A percentile compares a stretch with the other conserved stretches of the same genome.
Evolutionary conservation across 371 early-diverging fungal species (phyloP).

Genomic region (Mucor indicus): DNA sequence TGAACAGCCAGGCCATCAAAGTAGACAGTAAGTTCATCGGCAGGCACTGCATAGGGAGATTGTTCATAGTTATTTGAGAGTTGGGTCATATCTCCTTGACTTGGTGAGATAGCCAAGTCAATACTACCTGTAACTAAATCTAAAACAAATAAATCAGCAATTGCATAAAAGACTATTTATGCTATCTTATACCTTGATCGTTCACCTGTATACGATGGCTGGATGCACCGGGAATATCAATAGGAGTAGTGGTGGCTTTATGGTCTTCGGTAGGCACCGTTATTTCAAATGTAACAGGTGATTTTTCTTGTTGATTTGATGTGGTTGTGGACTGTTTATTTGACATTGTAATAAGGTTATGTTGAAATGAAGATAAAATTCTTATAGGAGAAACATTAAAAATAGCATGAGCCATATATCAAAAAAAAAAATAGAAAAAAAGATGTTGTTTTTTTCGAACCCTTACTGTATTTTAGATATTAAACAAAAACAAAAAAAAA

Average conservation of each 20-base stretch:
- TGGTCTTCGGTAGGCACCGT: background rate
- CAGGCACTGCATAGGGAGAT: background rate
- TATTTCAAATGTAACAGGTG: background rate
- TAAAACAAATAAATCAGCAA: no score
- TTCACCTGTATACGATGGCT: background rate
- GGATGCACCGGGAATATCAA: constrained; percentile 22
- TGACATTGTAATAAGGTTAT: constrained; percentile 12
- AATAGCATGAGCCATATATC: constrained; percentile 13
- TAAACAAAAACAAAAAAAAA: background rate
- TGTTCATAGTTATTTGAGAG: background rate
- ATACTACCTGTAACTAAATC: no score
- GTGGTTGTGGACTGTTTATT: background rate
- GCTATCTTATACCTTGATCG: constrained; percentile 3
- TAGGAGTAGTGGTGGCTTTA: constrained; percentile 3
- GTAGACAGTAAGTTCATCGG: constrained; percentile 15
- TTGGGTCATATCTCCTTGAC: constrained; percentile 2
- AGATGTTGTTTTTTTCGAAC: no score
- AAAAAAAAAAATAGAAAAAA: background rate
- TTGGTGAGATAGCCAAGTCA: constrained; percentile 9
- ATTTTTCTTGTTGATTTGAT: background rate
- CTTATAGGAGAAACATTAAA: constrained; percentile 17
- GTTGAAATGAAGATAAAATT: constrained; percentile 16
- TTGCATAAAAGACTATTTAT: no score
- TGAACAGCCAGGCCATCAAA: constrained; percentile 21
- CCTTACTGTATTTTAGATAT: no score